Base-by-base conservation (phyloP, 2,329 filamentous ascomycete genomes). In the Microcyclospora tardicrescens region DNA sequence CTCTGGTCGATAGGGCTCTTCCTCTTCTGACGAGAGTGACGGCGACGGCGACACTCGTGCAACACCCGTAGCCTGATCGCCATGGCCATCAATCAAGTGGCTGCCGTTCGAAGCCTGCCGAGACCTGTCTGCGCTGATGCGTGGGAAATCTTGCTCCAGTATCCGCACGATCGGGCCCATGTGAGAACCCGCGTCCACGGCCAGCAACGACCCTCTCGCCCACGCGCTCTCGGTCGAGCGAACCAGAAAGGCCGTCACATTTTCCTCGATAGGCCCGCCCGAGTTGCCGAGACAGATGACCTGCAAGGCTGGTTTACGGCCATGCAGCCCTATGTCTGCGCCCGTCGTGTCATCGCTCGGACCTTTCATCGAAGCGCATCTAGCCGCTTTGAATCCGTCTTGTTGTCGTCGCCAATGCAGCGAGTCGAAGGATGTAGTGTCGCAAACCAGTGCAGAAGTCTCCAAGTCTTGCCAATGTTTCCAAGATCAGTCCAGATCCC, bases 121-220 rank as follows among this genome's bases (percentile, higher is more conserved):
- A 15, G 15, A 38, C 34, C 34, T 43, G 14, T 35, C 39, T 15
- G 40, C 43, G 39, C 51, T 56, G 34, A 67, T 57, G 5, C 59
- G 60, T 34, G 69, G 67, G 38, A 72, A 67, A 44, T 72, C 60
- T 24, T 61, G 53, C 45, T 85, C 71, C 16, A 98, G 68, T 35
- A 93, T 82, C 35, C 75, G 72, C n/a, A 77, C 76, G 40, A 98
- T 94, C 39, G 84, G 78, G 19, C 84, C 78, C 31, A 98, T 73
- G 58, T 95, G 83, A 27, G 87, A 84, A 35, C 91, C 91, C 9
- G 86, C 87, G 65, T 98, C 91, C 37, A 98, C 81, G n/a, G 89
- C 86, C 19, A 96, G 68, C 31, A 95, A 61, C 0, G 86, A 95
- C 33, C 82, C 80, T 51, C 79, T 81, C 35, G 72, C 68, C 91